These are phyloP conservation scores for Trametes polyzona DNA, from an alignment of 1,284 basidiomycete genomes.

Conservation along the genomic window DNA sequence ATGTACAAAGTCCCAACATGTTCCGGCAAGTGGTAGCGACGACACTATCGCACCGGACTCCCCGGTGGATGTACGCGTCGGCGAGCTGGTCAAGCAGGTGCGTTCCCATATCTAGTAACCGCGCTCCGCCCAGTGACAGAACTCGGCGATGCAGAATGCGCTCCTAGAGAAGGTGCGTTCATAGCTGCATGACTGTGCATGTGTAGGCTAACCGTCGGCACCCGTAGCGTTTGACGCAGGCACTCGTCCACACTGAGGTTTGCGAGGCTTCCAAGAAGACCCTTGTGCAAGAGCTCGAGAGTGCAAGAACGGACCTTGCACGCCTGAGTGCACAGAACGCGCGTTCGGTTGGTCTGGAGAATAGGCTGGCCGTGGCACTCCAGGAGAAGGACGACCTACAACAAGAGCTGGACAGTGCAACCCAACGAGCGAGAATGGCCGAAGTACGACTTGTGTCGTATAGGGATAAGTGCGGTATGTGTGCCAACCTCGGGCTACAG, in stretches of 20 bases:
- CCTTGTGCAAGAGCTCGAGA: constrained; percentile 77
- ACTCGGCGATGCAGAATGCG: constrained; percentile 69
- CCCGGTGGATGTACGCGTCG: constrained; percentile 39
- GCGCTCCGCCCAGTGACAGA: too few species aligned
- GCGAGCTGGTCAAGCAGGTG: constrained; percentile 40
- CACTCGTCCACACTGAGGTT: constrained; percentile 82
- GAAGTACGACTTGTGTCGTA: constrained; percentile 67
- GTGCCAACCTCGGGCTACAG: neutral
- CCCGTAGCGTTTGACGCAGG: constrained; percentile 75
- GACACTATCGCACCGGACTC: constrained; percentile 16
- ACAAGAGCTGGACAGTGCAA: constrained; percentile 81
- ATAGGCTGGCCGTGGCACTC: constrained; percentile 58
- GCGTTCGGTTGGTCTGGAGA: constrained; percentile 72
- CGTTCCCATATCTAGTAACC: neutral
- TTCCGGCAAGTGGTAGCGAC: constrained; percentile 4
- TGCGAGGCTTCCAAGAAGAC: constrained; percentile 80
- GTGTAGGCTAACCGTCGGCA: neutral
- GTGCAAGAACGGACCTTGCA: constrained; percentile 71
- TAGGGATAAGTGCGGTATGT: constrained; percentile 59
- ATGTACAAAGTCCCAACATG: neutral
- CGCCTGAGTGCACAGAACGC: constrained; percentile 72
- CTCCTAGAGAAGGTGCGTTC: constrained; percentile 67
- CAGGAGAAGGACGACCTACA: constrained; percentile 85
- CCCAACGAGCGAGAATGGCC: constrained; percentile 69
- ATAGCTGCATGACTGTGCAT: neutral